phyloP scores from a whole-genome alignment of 352 stramenopile species.

The Globisporangium camurandrum region DNA sequence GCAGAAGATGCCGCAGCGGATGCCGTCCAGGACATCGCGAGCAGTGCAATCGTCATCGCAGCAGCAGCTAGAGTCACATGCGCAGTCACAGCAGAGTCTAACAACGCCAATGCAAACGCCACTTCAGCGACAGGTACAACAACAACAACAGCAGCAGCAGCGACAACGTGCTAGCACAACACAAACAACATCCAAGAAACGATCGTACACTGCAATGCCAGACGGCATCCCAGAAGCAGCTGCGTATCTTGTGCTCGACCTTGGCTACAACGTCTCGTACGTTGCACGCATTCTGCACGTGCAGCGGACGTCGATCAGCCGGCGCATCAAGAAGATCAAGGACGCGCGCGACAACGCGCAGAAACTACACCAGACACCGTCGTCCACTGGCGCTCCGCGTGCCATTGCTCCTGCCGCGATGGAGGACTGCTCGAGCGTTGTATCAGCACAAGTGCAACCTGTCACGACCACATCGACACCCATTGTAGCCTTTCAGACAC shows the following conservation, averaged over 20 bases:
- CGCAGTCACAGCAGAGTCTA: background rate
- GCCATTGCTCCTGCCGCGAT: background rate
- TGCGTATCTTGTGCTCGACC: slow-evolving; percentile 6
- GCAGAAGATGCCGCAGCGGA: slow-evolving; percentile 1
- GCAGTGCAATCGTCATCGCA: background rate
- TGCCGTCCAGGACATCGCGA: background rate
- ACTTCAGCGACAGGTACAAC: background rate
- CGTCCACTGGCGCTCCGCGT: background rate
- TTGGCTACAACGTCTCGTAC: slow-evolving; percentile 4
- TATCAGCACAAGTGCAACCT: background rate
- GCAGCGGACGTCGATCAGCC: slow-evolving; percentile 6
- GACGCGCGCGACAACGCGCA: slow-evolving; percentile 4
- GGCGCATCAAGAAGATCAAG: slow-evolving; percentile 8
- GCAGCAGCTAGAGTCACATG: background rate
- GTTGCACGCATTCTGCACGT: slow-evolving; percentile 7
- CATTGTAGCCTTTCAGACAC: too few relatives aligned
- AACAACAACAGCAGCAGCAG: background rate
- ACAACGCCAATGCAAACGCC: background rate
- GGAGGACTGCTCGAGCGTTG: too few relatives aligned
- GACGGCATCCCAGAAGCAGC: slow-evolving; percentile 9
- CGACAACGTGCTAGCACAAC: background rate
- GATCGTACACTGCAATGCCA: slow-evolving; percentile 1
- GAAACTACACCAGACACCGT: background rate
- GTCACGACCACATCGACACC: background rate
- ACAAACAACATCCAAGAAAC: slow-evolving; percentile 1